A percentile compares a stretch with the other conserved stretches of the same genome.
Evolutionary conservation across 2,329 filamentous ascomycete genomes (phyloP).

Genomic region (Aspergillus caelatus): DNA sequence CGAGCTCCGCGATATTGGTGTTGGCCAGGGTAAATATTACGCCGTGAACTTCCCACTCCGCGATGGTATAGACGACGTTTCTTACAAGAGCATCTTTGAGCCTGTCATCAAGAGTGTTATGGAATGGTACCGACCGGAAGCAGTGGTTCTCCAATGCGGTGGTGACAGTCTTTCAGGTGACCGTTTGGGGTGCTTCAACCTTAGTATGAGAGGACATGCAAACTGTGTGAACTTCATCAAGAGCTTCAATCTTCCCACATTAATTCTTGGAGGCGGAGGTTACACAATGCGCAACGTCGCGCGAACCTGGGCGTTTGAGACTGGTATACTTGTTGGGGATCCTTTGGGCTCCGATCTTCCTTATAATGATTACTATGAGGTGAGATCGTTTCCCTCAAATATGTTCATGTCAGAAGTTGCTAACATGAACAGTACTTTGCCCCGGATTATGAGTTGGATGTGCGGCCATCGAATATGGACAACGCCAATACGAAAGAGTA

Average conservation of each 20-base stretch:
- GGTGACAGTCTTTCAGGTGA: conserved; percentile 70
- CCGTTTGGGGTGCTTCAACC: conserved; percentile 69
- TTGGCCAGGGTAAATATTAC: conserved; percentile 68
- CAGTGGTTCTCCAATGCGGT: conserved; percentile 70
- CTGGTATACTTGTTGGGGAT: conserved; percentile 79
- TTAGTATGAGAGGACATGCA: conserved; percentile 70
- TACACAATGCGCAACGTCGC: conserved; percentile 70
- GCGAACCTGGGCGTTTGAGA: conserved; percentile 69
- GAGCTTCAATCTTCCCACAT: conserved; percentile 65
- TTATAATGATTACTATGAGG: conserved; percentile 93
- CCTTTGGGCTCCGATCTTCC: conserved; percentile 81
- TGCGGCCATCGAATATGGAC: conserved; percentile 72
- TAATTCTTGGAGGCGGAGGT: conserved; percentile 68
- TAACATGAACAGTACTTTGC: conserved; percentile 60
- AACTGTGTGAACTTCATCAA: conserved; percentile 72
- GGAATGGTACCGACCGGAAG: conserved; percentile 69
- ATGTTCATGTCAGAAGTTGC: not conserved
- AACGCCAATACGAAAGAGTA: conserved; percentile 71
- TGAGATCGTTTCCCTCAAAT: conserved; percentile 29
- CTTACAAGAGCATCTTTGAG: conserved; percentile 70
- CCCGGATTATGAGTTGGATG: conserved; percentile 70
- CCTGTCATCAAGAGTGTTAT: conserved; percentile 69
- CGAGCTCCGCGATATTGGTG: conserved; percentile 69
- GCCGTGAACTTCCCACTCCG: conserved; percentile 70
- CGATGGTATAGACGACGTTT: conserved; percentile 69